Evolutionary conservation across 2,329 filamentous ascomycete genomes (phyloP), one percentile per base, ranked within the genome.

Genomic region (Graphilbum fragrans): DNA sequence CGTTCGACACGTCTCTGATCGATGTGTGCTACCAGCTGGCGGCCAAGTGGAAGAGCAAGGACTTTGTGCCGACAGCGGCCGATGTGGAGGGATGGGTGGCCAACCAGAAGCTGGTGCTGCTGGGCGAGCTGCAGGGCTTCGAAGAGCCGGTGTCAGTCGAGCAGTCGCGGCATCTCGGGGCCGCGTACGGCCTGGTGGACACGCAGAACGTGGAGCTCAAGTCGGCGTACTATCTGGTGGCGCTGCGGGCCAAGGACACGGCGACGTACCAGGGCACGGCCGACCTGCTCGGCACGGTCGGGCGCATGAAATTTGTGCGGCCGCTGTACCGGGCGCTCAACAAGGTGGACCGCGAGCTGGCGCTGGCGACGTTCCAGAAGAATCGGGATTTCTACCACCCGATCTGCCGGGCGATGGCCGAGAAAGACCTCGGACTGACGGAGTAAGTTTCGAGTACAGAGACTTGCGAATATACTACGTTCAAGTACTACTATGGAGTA

Each of bases 221-320:
- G 52, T 74, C 79, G 16, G 75, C 88, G 1, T 96, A 86, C 62
- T 82, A 86, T 54, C 74, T 77, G 41, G 74, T 95, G 27, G 85
- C 85, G 2, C 71, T 98, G 54, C 75, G 75, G 52, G 82, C 85
- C 12, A 74, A 78, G 43, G 84, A 87, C 52, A 60, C 70, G 39
- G 73, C 69, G 43, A 74, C 82, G 31, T 86, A 90, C 53, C 57
- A 75, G 45, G 80, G 80, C 2, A 77, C 86, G 0, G 78, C 82
- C 1, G 75, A 84, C 44, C 66, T 95, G 42, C 67, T 96, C 32
- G 84, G 85, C 25, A 70, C 72, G 40, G 87, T 95, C 20, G 92
- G 92, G 12, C 70, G 92, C 43, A 96, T 98, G 92, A 96, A 96
- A 72, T 96, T 90, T 60, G 90, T 96, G 45, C 71, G 90, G 37